Conservation (phyloP, 257 asterid genomes). For the Primulina huaijiensis region DNA sequence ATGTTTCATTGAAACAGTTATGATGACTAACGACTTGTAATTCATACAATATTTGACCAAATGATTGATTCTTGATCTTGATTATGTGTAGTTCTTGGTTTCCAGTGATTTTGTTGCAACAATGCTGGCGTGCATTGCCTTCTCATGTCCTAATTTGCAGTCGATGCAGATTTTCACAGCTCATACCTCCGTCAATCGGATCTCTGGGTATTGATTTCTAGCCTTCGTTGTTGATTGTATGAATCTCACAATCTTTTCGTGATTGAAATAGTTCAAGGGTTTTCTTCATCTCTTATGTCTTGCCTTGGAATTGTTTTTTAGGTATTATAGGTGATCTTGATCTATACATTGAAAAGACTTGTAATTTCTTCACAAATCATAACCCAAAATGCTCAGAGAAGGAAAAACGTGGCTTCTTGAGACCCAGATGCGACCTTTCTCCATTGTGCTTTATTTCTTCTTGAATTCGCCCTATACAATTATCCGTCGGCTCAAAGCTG, state of each 20-base stretch:
- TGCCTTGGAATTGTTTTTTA: background rate
- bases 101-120: constrained; percentile 90
- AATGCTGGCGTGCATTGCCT: constrained; percentile 87
- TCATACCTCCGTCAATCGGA: constrained; percentile 60
- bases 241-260: background rate
- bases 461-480: background rate
- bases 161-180: constrained; percentile 69
- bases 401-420: background rate
- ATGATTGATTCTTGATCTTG: constrained; percentile 23
- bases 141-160: constrained; percentile 85
- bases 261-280: background rate
- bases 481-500: background rate
- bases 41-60: constrained; percentile 4
- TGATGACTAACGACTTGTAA: background rate
- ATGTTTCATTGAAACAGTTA: background rate
- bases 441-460: background rate
- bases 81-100: constrained; percentile 28
- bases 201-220: constrained; percentile 63
- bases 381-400: background rate
- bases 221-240: constrained; percentile 9
- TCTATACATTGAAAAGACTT: background rate
- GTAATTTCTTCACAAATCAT: background rate
- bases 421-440: background rate
- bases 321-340: background rate
- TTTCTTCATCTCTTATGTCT: background rate